Base-by-base conservation (phyloP, 2,329 filamentous ascomycete species). In the Fusarium secorum region DNA sequence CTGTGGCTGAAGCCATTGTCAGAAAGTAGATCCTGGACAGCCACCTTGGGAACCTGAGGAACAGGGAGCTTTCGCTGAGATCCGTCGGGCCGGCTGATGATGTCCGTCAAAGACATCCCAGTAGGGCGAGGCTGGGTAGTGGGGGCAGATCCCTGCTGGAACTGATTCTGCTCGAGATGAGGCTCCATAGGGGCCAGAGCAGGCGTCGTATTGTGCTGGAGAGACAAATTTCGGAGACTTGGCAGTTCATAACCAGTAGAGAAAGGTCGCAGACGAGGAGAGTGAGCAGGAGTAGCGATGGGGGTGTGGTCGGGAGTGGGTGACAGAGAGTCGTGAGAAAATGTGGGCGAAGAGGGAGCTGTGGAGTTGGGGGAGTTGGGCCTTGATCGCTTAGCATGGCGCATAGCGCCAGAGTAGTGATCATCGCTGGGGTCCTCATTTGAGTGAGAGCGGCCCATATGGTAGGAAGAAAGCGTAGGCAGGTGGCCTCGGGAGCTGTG, bases 231-330 rank as follows among this genome's bases (percentile, higher is more conserved):
- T 63, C 96, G 91, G 75, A 99, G 90, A 45, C 93, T 94, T 35
- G 96, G 95, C 59, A 98, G 86, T 80, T 98, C 95, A 75, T 85
- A 83, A 59, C 95, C 87, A 72, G 92, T 88, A 72, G 92, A 88
- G 77, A 93, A 91, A 6, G 95, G 93, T 66, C 95, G 89, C 74
- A 99, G 86, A 45, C 96, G 93, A 55, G 96, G 96, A 22, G 95
- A 98, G 81, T 98, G 96, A 45, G 95, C 95, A 8, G 95, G 95
- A 9, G 95, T 99, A 32, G 95, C 95, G 60, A 98, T 90, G n/a
- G 95, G 95, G n/a, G 96, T 98, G 84, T 98, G 95, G 78, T 98
- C 95, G 15, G 95, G 96, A 4, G 95, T 99, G 8, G 95, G 96
- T 14, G 95, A 98, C 49, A 95, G 88, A 15, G 95, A 98, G 81